Evolutionary conservation across 1,139 yeast species (phyloP).

Genomic region (Suhomyces bokatorum): DNA sequence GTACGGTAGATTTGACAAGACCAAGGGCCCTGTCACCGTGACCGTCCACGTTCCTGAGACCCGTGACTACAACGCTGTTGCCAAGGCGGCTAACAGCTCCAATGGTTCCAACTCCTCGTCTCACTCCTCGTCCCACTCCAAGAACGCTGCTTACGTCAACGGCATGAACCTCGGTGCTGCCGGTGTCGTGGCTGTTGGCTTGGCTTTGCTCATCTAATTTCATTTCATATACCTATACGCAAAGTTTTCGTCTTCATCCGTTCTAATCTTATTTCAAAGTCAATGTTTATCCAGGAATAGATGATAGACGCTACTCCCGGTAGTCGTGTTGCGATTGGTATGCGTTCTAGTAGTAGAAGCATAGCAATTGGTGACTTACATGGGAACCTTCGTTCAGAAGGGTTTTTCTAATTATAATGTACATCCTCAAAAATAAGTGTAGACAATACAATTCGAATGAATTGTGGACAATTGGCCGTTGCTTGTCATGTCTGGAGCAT

Average conservation of each 20-base stretch:
- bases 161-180: constrained; percentile 33
- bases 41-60: constrained; percentile 23
- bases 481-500: no score
- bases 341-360: constrained; percentile 7
- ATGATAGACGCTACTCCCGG: constrained; percentile 7
- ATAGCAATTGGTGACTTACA: constrained; percentile 2
- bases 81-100: constrained; percentile 13
- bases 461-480: no score
- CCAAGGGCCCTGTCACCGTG: constrained; percentile 27
- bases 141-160: constrained; percentile 23
- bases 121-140: constrained; percentile 13
- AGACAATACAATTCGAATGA: no score
- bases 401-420: constrained; percentile 4
- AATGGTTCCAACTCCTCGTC: constrained; percentile 16
- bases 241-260: constrained; percentile 2
- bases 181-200: constrained; percentile 38
- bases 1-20: constrained; percentile 43
- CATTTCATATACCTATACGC: constrained; percentile 7
- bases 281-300: constrained; percentile 5
- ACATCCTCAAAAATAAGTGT: background rate
- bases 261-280: constrained; percentile 3
- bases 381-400: constrained; percentile 7
- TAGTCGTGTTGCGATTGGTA: background rate
- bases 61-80: constrained; percentile 5
- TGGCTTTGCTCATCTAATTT: constrained; percentile 27